Base-by-base conservation (phyloP, 495 filamentous ascomycete genomes). In the Staphylotrichum longicolle region DNA sequence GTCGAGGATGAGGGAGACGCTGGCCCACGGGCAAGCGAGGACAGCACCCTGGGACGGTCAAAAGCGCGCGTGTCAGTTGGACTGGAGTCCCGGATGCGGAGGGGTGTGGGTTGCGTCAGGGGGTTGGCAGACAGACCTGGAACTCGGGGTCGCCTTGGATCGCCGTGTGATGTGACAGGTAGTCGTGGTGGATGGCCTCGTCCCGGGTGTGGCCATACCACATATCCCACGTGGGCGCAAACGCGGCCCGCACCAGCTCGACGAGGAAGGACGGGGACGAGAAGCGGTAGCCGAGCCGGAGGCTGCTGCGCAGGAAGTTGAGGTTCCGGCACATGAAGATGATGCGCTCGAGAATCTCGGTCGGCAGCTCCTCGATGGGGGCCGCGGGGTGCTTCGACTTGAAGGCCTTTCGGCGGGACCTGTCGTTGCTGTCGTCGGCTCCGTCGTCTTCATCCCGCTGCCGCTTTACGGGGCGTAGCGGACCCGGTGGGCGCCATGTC, bases 271-370 rank as follows among this genome's bases (percentile, higher is more conserved):
- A 62, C 3, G 6, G 11, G 10, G 58, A 61, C 3, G 77, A 78
- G 32, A 80, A 64, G 2, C 71, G 32, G 4, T 63, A 57, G 15
- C 77, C 75, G 32, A 80, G 62, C 44, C 66, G 68, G 32, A 60
- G 71, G 54, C 72, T 75, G 45, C 69, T 68, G 20, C 66, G 68
- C 2, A 76, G 62, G 7, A 80, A 64, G 58, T 75, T 71, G 54
- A 72, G 20, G 49, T 80, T 78, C 56, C 66, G 66, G 11, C 74
- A 78, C 33, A 72, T 48, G 65, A 67, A 62, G 20, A 77, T 70
- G 58, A 80, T 78, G 3, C 44, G 66, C 64, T 78, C 75, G n/a
- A 80, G 68, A 15, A 80, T 66, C 59, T 80, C 77, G 35, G 70
- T 50, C 2, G 77, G 77, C 10, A 80, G 60, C 35, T 53, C 63